Base-by-base conservation (phyloP, 352 stramenopile genomes). In the Thalassiosira mediterranea region DNA sequence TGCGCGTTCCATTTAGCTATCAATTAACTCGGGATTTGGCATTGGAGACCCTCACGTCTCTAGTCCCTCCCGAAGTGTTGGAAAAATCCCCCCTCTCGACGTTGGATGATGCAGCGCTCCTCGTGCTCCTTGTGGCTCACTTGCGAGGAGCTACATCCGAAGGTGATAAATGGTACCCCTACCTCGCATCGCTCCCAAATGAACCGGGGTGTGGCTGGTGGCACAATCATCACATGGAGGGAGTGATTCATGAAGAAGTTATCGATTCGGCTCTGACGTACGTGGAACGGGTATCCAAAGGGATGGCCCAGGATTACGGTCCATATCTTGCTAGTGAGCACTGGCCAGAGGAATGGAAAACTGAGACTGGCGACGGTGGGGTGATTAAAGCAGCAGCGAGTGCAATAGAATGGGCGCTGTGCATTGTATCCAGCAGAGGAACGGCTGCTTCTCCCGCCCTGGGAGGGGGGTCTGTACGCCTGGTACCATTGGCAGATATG, bases 11-110 rank as follows among this genome's bases (percentile, higher is more conserved):
- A 15, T 52, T 87, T 1, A 47, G 29, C 13, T 86, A 76, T 53
- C 83, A 90, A 79, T 84, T 90, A 64, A 88, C 83, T 15, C 73
- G 83, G 42, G 49, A 68, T 19, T 32, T 76, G 10, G 83, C 83
- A 15, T 34, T 90, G 25, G 54, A 80, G 21, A 87, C 77, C 8
- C 56, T 90, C 4, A 44, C 71, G 15, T 67, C 72, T 28, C 40
- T 76, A 7, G 79, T 88, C 56, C 72, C 83, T 17, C 13, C 42
- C 15, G 66, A 87, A 57, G 67, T 83, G n/a, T 53, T 81, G 65
- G 11, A 47, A 26, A 61, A 83, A 25, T 54, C 53, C n/a, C 76
- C 53, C 58, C 23, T 84, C 7, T 51, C 75, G 25, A 80, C 86
- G 46, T 60, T 90, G 29, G 80, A 90, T 49, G 83, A 90, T 80